Evolutionary conservation across 257 asterid genomes (phyloP), one percentile per base, ranked within the genome.

Genomic region (Solanum corneliomulleri): DNA sequence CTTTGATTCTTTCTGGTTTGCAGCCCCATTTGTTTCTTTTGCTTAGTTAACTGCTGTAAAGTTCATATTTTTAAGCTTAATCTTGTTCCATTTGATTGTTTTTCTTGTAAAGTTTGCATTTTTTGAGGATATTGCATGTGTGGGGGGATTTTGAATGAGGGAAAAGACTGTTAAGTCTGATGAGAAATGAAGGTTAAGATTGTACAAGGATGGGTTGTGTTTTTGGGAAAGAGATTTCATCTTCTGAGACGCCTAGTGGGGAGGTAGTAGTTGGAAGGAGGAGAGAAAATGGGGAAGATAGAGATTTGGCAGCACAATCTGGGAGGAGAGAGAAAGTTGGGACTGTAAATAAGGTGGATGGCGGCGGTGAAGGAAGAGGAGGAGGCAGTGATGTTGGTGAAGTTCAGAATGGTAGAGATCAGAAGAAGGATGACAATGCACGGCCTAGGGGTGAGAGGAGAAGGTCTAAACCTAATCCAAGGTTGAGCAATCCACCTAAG

Each of bases 131-230:
- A 89, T 87, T 80, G 90, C 71, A 89, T 90, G 95, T 52, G 60
- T 15, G 62, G 8, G 77, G 66, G 89, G 87, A 86, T 70, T 90
- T 87, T 80, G 90, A 80, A 89, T 90, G 95, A 89, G 94, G 87
- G 74, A 47, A 86, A 78, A 84, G 87, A 52, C 81, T 88, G 80
- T 85, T 88, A 72, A 90, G 88, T 89, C 91, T 58, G 89, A 89
- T 95, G 97, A 93, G 96, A 92, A 88, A 95, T 93, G 96, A 94
- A 93, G 89, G 88, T 87, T 94, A 72, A 80, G 86, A 92, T 92
- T 90, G n/a, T 75, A 90, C 93, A 88, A 85, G 91, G 88, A 96
- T 96, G 99, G 99, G 99, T 86, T 96, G 98, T 91, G 98, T 92
- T 16, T 96, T 96, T 87, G 97, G 95, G 85, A 96, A 91, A 92